A percentile compares a stretch with the other conserved stretches of the same genome.
phyloP scores from a whole-genome alignment of 2,329 filamentous ascomycete species.

The Hymenoscyphus albidus region DNA sequence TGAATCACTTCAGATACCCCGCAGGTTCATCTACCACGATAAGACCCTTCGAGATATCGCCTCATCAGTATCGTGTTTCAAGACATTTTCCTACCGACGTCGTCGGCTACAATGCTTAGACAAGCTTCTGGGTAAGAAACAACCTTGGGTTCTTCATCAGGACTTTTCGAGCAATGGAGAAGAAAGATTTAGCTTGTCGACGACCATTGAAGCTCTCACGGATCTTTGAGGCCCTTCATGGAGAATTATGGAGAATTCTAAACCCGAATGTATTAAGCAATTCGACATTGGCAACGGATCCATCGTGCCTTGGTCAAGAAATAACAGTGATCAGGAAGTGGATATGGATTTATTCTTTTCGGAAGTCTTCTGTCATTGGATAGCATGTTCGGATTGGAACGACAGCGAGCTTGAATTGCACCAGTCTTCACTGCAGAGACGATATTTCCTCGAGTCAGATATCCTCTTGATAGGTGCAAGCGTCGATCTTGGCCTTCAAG shows the following conservation, averaged over 20 bases:
- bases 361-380: slow-evolving; percentile 15
- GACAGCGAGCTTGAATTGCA: not conserved
- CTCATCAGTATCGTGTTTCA: not conserved
- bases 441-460: not conserved
- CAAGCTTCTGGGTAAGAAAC: slow-evolving; percentile 4
- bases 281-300: slow-evolving; percentile 21
- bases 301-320: slow-evolving; percentile 16
- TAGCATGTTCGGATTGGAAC: slow-evolving; percentile 12
- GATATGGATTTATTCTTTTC: not conserved
- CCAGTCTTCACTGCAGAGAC: not conserved
- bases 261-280: slow-evolving; percentile 11
- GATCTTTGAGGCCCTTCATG: slow-evolving; percentile 19
- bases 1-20: not conserved
- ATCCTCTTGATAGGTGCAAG: not conserved
- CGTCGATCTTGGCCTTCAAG: not conserved
- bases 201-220: slow-evolving; percentile 9
- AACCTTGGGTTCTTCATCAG: slow-evolving; percentile 13
- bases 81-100: not conserved
- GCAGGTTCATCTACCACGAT: not conserved
- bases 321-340: not conserved
- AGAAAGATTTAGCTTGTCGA: slow-evolving; percentile 14
- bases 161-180: not conserved
- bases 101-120: slow-evolving; percentile 11
- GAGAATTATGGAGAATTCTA: slow-evolving; percentile 1
- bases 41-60: not conserved